These are phyloP conservation scores for Pseudocercospora cruenta DNA, from an alignment of 2,329 filamentous ascomycete species.

Conservation along the genomic window DNA sequence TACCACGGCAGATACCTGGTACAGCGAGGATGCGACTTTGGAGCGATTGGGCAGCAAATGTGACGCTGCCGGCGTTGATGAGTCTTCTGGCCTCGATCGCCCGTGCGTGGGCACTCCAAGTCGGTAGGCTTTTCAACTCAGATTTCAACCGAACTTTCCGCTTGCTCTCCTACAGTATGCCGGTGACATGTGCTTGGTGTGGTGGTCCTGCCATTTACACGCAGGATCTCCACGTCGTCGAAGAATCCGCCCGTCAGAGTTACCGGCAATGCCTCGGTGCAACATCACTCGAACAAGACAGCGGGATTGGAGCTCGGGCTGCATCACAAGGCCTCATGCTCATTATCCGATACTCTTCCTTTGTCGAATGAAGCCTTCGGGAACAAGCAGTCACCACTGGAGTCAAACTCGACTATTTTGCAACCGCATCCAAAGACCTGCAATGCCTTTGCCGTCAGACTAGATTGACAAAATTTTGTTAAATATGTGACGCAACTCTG, in stretches of 20 bases:
- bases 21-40: background rate
- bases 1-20: background rate
- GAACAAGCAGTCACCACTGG: no score
- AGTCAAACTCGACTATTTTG: no score
- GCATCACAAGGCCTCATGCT: background rate
- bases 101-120: background rate
- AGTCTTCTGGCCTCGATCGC: background rate
- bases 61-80: background rate
- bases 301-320: background rate
- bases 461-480: no score
- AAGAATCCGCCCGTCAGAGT: background rate
- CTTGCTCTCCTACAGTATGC: background rate
- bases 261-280: background rate
- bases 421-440: no score
- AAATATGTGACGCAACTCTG: no score
- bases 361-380: no score
- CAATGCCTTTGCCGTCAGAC: no score
- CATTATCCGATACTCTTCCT: no score
- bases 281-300: background rate
- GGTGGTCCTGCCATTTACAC: background rate
- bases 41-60: background rate
- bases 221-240: background rate
- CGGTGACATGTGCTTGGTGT: background rate
- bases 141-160: background rate
- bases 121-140: background rate